Evolutionary conservation across 495 filamentous ascomycete species (phyloP), one percentile per base, ranked within the genome.

Genomic region (Aspergillus indologenus): DNA sequence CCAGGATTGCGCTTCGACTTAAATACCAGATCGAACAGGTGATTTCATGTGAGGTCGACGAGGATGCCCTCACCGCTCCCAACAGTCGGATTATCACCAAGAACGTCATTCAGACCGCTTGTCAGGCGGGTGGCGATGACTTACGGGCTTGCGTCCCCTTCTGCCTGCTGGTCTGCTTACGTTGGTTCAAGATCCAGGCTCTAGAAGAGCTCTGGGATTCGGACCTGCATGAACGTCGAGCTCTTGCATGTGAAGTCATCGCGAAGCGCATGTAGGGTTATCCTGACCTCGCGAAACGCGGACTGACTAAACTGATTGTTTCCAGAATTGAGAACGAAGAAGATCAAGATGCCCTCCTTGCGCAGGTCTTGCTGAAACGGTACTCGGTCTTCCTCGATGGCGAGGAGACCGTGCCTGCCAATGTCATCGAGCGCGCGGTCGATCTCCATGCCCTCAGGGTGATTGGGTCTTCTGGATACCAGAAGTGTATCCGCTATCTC

Each of bases 401-500:
- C 29, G 76, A 88, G 57, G 79, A 88, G 45, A 90, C 90, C 2
- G 73, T 78, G 17, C 90, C 92, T 1, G 76, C 87, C 57, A 98
- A 97, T 68, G 94, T 89, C 20, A 79, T 98, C 61, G 94, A 98
- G 72, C 86, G 89, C 50, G 89, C 95, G 0, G 91, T 98, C 43
- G 94, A 98, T 69, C 79, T 97, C 18, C 93, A 98, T 69, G 91
- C 93, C 7, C 75, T 97, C 19, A 79, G 84, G 23, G 82, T 98
- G 24, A 97, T 97, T 58, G 89, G 90, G 17, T 90, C 87, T 15
- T 90, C 90, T 1, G 92, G 93, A n/a, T 98, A 96, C 66, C 94
- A 98, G 65, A 94, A 88, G 71, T 97, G 93, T 67, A 90, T 97
- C 65, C 83, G 79, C 47, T 92, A 90, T 65, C 86, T 98, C 50